Conservation (phyloP, 1,139 yeast genomes). For the Debaryomyces sp. region DNA sequence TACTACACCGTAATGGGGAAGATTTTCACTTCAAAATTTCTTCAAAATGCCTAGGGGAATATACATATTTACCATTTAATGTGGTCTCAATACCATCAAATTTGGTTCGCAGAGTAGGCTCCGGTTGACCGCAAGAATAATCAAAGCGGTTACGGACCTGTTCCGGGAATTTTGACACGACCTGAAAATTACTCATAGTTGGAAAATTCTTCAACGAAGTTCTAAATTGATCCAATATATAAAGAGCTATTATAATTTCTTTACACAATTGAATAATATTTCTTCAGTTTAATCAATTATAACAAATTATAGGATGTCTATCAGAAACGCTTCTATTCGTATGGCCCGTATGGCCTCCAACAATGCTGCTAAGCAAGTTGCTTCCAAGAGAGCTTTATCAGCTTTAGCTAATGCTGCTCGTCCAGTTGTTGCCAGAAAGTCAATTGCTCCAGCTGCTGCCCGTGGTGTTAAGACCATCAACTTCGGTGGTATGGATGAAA, state of each 20-base stretch:
- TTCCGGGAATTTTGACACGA: conserved; percentile 6
- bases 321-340: conserved; percentile 65
- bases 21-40: neutral
- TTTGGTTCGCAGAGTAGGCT: neutral
- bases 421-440: conserved; percentile 45
- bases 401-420: conserved; percentile 55
- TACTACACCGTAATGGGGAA: neutral
- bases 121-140: conserved; percentile 5
- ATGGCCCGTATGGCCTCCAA: conserved; percentile 63
- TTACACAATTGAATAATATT: conserved; percentile 3
- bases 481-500: conserved; percentile 94
- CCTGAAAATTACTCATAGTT: conserved; percentile 9
- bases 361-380: conserved; percentile 50
- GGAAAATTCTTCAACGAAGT: conserved; percentile 7
- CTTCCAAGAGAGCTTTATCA: conserved; percentile 68
- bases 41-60: too few species aligned
- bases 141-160: conserved; percentile 12
- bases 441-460: conserved; percentile 42
- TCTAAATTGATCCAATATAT: neutral
- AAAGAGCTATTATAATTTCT: conserved; percentile 4
- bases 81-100: neutral
- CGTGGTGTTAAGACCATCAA: conserved; percentile 96
- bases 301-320: conserved; percentile 44
- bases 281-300: conserved; percentile 3
- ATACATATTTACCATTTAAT: too few species aligned